Evolutionary conservation across 2,329 filamentous ascomycete genomes (phyloP).

Genomic region (Claviceps sp.): DNA sequence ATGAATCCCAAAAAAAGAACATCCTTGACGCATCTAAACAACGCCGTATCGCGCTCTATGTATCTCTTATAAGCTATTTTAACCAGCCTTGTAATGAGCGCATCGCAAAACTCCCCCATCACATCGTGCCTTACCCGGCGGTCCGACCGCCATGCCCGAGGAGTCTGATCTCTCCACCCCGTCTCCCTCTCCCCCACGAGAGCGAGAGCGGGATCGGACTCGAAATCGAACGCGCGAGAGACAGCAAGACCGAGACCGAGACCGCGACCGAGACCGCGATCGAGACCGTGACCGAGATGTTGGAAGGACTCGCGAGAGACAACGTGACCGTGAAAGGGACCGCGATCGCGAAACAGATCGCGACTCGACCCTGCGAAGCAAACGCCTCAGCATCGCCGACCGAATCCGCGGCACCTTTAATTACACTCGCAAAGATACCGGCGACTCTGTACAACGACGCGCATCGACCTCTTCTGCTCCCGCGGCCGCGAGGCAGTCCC

Average conservation of each 20-base stretch:
- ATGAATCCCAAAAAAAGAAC: neutral
- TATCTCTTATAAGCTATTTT: neutral
- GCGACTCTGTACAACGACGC: slow-evolving; percentile 16
- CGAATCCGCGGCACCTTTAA: slow-evolving; percentile 23
- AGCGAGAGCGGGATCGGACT: neutral
- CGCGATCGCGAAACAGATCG: slow-evolving; percentile 14
- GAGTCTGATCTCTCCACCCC: neutral
- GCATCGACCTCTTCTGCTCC: slow-evolving; percentile 16
- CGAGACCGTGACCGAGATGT: slow-evolving; percentile 1
- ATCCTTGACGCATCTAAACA: neutral
- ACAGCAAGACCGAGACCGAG: neutral
- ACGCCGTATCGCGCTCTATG: neutral
- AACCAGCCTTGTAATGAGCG: neutral
- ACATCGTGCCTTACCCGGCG: neutral
- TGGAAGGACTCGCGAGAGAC: slow-evolving; percentile 3
- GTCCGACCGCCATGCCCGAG: slow-evolving; percentile 4
- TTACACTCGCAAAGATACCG: slow-evolving; percentile 17
- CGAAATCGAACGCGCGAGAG: slow-evolving; percentile 1
- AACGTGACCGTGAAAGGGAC: slow-evolving; percentile 9
- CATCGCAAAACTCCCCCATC: neutral
- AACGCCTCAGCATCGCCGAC: slow-evolving; percentile 28
- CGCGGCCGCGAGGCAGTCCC: slow-evolving; percentile 18
- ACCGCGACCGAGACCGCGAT: neutral
- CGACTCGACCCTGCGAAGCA: slow-evolving; percentile 17
- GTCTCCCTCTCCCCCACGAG: slow-evolving; percentile 1